Evolutionary conservation across 345 rosid genomes (phyloP), one percentile per base, ranked within the genome.

Genomic region (Ceriops decandra): DNA sequence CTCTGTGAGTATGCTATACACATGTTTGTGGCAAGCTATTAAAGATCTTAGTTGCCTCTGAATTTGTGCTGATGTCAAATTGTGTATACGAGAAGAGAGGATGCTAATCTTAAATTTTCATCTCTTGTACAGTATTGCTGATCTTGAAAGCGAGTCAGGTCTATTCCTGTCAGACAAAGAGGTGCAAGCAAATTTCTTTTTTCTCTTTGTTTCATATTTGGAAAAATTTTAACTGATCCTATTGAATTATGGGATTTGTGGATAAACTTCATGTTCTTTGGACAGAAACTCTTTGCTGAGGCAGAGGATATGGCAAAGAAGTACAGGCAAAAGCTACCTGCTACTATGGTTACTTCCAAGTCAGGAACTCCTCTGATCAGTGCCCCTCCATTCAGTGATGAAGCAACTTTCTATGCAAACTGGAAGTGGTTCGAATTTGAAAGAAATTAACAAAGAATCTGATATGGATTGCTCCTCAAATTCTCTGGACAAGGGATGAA

Each of bases 361-460:
- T 31, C 64, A 7, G 87, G 77, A 58, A 58, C 63, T 66, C 73
- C 81, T 67, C 82, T 81, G 6, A 68, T 64, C 31, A 76, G 77
- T 58, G 62, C 71, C 64, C 67, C 77, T 62, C 73, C 85, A 60
- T 84, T 82, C 54, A 83, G 80, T 1, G 73, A 74, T 5, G 96
- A 89, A 76, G 85, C 80, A 70, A 77, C 75, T 58, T 57, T 82
- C 53, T 91, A 84, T 60, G 88, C 96, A 60, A 93, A 93, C 60
- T 91, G 96, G 99, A 82, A 85, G 31, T 93, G 99, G 97, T 89
- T 93, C 87, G 86, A 67, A 77, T 93, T 93, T 61, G 90, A 88
- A 80, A 74, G 73, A 22, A 79, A 80, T 35, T 68, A 31, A 68
- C 68, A 70, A 72, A 66, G 59, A 60, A 60, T 68, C 49, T 13